These are phyloP conservation scores for Ophiostoma novo-ulmi DNA, from an alignment of 2,329 filamentous ascomycete species.

Conservation along the genomic window DNA sequence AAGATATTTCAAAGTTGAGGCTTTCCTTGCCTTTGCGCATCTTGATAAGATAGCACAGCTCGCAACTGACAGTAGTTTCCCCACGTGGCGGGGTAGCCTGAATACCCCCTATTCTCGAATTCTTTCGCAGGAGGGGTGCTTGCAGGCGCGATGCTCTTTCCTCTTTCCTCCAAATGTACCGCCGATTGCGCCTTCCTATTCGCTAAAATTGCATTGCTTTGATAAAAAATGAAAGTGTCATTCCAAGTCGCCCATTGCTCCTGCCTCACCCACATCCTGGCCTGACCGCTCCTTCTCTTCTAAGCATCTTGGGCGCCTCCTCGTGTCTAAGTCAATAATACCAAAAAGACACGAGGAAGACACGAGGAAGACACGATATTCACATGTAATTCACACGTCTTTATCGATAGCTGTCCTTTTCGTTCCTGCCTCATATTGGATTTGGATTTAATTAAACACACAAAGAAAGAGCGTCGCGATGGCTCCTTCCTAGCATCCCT, in stretches of 20 bases:
- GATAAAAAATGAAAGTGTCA: neutral
- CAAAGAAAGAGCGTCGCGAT: neutral
- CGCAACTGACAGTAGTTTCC: neutral
- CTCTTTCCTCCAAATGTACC: neutral
- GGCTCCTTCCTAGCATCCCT: neutral
- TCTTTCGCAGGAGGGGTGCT: neutral
- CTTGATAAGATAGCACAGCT: constrained; percentile 1
- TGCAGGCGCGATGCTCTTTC: neutral
- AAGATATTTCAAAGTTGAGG: too few relatives aligned
- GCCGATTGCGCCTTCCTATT: constrained; percentile 8
- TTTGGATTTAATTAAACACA: neutral
- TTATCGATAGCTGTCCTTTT: neutral
- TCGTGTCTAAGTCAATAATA: neutral
- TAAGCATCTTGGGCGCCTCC: neutral
- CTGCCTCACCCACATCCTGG: neutral
- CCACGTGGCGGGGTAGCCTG: constrained; percentile 11
- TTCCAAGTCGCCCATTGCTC: constrained; percentile 1
- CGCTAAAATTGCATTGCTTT: neutral
- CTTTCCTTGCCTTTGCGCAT: too few relatives aligned
- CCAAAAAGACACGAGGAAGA: too few relatives aligned
- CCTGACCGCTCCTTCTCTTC: constrained; percentile 23
- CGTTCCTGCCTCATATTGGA: neutral
- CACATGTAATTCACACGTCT: neutral
- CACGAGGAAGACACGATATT: neutral
- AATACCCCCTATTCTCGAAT: neutral